Conservation (phyloP, 148 eudicot species). For the Rhododendron williamsianum region DNA sequence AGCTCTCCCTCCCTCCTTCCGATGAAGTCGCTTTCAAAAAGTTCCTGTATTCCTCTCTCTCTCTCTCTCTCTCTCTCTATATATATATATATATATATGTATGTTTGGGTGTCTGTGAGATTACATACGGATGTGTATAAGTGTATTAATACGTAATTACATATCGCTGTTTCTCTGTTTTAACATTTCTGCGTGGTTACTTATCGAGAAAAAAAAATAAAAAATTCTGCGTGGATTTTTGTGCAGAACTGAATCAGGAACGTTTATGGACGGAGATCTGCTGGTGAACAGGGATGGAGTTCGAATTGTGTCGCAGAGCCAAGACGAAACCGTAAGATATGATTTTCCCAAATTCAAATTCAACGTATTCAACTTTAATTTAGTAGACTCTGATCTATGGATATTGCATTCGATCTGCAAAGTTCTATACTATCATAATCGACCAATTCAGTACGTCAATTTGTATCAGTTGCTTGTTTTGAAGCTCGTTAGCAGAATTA, state of each 20-base stretch:
- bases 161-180: not conserved
- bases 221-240: not conserved
- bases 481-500: not conserved
- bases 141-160: not conserved
- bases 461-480: not conserved
- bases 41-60: slow-evolving; percentile 50
- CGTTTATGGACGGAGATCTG: slow-evolving; percentile 90
- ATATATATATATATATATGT: not conserved
- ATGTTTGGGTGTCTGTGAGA: not conserved
- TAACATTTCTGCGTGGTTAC: not conserved
- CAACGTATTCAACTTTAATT: not conserved
- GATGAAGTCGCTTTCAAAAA: slow-evolving; percentile 62
- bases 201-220: not conserved
- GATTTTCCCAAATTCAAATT: not conserved
- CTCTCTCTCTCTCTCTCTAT: not conserved
- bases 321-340: slow-evolving; percentile 46
- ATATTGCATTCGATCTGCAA: not conserved
- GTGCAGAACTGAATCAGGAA: slow-evolving; percentile 74
- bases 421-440: not conserved
- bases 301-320: slow-evolving; percentile 64
- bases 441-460: not conserved
- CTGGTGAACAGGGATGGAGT: slow-evolving; percentile 75
- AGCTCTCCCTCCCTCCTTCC: slow-evolving; percentile 65
- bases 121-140: not conserved
- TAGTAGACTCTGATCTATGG: slow-evolving; percentile 2